Conservation (phyloP, 2,329 filamentous ascomycete genomes). For the Chaetomiaceae sp. region DNA sequence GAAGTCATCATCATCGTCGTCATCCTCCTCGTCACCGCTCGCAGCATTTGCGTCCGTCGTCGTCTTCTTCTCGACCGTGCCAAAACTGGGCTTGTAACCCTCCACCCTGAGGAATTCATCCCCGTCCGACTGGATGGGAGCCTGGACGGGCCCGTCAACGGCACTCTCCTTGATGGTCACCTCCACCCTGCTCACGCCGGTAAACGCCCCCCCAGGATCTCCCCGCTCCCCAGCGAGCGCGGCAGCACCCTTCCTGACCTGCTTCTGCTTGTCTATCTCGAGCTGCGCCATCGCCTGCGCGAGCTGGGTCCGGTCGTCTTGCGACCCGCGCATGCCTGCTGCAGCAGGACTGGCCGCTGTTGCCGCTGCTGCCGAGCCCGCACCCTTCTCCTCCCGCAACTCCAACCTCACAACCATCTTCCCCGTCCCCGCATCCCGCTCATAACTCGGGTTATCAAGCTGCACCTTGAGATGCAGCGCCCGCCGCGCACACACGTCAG, state of each 20-base stretch:
- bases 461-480: slow-evolving; percentile 87
- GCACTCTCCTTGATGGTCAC: slow-evolving; percentile 50
- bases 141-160: slow-evolving; percentile 35
- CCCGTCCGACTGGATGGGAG: slow-evolving; percentile 33
- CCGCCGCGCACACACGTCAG: slow-evolving; percentile 67
- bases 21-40: slow-evolving; percentile 16
- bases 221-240: slow-evolving; percentile 27
- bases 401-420: slow-evolving; percentile 56
- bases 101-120: slow-evolving; percentile 45
- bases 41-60: slow-evolving; percentile 7
- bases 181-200: slow-evolving; percentile 35
- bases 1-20: slow-evolving; percentile 18
- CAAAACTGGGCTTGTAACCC: slow-evolving; percentile 44
- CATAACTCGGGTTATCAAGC: slow-evolving; percentile 63
- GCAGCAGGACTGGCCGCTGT: not conserved
- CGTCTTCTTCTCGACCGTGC: slow-evolving; percentile 19
- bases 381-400: slow-evolving; percentile 27
- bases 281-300: slow-evolving; percentile 15
- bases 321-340: not conserved
- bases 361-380: not conserved
- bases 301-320: slow-evolving; percentile 8
- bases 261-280: slow-evolving; percentile 15
- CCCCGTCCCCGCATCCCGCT: slow-evolving; percentile 6
- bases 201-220: slow-evolving; percentile 18
- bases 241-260: slow-evolving; percentile 8